Base-by-base conservation (phyloP, 148 eudicot genomes). In the Vaccinium myrtillus region DNA sequence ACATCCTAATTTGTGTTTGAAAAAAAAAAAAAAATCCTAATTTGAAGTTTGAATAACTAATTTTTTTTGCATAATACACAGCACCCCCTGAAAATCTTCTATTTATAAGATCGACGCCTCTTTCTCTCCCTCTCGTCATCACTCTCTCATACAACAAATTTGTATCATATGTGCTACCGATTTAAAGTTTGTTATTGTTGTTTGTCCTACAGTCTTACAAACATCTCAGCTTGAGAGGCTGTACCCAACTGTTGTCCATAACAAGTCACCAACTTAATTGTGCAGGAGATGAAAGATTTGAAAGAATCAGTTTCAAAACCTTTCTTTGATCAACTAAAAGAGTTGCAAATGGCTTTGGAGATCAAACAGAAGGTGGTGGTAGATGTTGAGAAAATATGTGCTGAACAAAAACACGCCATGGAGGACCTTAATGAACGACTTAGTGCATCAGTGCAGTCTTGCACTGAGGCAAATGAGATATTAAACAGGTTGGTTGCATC, bases 401-500 rank as follows among this genome's bases (percentile, higher is more conserved):
- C 94, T 81, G 99, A 94, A 65, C 97, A 93, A 86, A 96, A 91
- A 82, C 93, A 94, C 89, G 90, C 87, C 55, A 85, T 93, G 83
- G 98, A 92, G 85, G 98, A 94, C 89, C 93, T 94, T 70, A 94
- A 90, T 78, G 93, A 88, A 90, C 89, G 93, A 86, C 91, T 96
- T 77, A 76, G 89, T 86, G 92, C 99, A 84, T 92, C 95, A 84
- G 77, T 90, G 89, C 97, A 94, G 90, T 92, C 98, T 54, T 89
- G 91, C 85, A 80, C 88, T 23, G 99, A 96, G 86, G 97, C 99
- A 51, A 91, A 96, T 90, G 98, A 96, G 88, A 87, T 96, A 83
- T 87, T 94, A 81, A 86, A 84, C 82, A 96, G 98, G 98, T 93
- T 74, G 82, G 83, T 46, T 67, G 21, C 75, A 12, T 56, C 48